Evolutionary conservation across 352 stramenopile species (phyloP).

Genomic region (Pythium sp.): DNA sequence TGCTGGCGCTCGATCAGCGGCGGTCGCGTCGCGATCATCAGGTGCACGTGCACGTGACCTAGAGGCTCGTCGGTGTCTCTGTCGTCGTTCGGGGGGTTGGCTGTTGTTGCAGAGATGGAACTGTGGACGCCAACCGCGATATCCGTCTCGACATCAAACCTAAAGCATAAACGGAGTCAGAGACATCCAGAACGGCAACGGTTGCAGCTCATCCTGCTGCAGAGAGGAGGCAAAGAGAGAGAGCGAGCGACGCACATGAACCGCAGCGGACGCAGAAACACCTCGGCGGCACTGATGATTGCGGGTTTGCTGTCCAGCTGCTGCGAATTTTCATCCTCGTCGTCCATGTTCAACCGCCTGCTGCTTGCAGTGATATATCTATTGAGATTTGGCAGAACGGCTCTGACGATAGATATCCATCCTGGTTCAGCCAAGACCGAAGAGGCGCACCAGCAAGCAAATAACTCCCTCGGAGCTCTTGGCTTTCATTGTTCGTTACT

Average conservation of each 20-base stretch:
- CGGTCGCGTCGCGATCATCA: slow-evolving; percentile 30
- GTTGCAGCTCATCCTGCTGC: background rate
- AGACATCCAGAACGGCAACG: background rate
- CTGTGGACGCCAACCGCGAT: slow-evolving; percentile 20
- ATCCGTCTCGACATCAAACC: slow-evolving; percentile 53
- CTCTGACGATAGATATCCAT: background rate
- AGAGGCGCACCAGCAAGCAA: background rate
- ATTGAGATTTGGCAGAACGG: too few species aligned
- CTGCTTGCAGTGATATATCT: background rate
- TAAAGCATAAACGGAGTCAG: background rate
- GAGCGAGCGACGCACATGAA: slow-evolving; percentile 33
- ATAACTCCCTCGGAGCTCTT: background rate
- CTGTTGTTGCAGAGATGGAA: background rate
- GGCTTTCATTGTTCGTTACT: too few species aligned
- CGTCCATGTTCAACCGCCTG: slow-evolving; percentile 4
- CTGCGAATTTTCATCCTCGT: slow-evolving; percentile 7
- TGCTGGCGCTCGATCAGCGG: slow-evolving; percentile 36
- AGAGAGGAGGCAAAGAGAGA: background rate
- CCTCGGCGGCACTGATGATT: slow-evolving; percentile 33
- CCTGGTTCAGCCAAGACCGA: background rate
- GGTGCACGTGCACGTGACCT: slow-evolving; percentile 37
- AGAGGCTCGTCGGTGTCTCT: slow-evolving; percentile 5
- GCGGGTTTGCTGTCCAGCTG: background rate
- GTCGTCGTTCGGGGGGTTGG: background rate
- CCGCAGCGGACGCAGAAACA: slow-evolving; percentile 54